Percentiles rank a stretch among this genome's conserved stretches.
These are phyloP conservation scores for Phytopythium boreale DNA, from an alignment of 352 stramenopile genomes.

Conservation along the genomic window DNA sequence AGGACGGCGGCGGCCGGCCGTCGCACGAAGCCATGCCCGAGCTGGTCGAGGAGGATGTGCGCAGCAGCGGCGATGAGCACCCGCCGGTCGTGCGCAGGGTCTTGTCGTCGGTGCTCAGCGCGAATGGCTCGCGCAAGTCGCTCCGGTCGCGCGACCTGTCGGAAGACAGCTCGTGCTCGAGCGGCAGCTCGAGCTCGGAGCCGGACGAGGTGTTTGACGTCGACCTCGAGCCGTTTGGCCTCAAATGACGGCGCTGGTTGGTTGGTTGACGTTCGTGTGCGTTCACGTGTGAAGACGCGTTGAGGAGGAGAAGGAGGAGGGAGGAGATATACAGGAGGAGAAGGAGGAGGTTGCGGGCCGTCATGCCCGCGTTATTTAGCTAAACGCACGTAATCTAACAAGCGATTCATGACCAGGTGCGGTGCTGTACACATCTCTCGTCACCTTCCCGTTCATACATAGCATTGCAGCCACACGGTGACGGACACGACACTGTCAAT, in stretches of 20 bases:
- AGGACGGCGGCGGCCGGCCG: neutral
- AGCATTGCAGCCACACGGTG: neutral
- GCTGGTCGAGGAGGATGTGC: constrained; percentile 2
- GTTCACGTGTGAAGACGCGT: neutral
- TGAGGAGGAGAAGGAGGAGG: neutral
- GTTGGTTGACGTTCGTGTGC: neutral
- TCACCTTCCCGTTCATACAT: neutral
- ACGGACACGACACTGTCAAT: neutral
- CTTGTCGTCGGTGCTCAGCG: constrained; percentile 1
- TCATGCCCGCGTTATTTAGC: constrained; percentile 3
- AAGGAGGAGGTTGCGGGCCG: neutral
- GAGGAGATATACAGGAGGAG: neutral
- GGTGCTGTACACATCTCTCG: too few species aligned
- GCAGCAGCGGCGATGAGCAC: neutral
- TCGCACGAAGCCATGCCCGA: neutral
- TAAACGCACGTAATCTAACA: constrained; percentile 8
- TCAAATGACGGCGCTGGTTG: neutral
- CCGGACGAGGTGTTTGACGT: constrained; percentile 6
- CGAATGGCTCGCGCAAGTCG: neutral
- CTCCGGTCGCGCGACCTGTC: neutral
- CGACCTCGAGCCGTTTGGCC: constrained; percentile 1
- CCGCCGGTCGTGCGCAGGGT: neutral
- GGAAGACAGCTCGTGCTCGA: neutral
- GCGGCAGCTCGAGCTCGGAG: neutral
- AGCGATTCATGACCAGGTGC: neutral